A percentile compares a stretch with the other conserved stretches of the same genome.
Conservation (phyloP, 768 basidiomycete species). For the Sporobolomyces roseus region DNA sequence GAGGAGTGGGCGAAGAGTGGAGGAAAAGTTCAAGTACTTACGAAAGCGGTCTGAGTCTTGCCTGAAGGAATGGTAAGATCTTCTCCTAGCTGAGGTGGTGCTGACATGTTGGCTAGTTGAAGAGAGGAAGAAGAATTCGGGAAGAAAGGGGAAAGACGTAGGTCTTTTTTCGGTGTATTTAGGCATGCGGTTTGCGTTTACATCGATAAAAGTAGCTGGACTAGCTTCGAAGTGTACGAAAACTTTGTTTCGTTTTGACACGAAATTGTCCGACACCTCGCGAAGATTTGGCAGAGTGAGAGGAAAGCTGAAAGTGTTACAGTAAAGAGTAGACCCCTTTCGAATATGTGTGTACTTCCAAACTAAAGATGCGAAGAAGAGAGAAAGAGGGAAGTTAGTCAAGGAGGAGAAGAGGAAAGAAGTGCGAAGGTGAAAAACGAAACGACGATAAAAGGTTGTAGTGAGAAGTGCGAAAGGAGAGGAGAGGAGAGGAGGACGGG, state of each 20-base stretch:
- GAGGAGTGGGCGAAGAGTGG: neutral
- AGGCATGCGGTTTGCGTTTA: too few relatives aligned
- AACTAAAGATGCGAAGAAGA: neutral
- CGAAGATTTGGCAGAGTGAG: too few relatives aligned
- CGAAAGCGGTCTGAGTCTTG: slow-evolving; percentile 13
- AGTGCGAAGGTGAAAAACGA: slow-evolving; percentile 20
- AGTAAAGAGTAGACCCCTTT: too few relatives aligned
- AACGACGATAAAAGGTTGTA: neutral
- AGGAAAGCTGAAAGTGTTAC: too few relatives aligned
- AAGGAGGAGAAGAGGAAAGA: slow-evolving; percentile 1
- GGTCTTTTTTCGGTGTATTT: too few relatives aligned
- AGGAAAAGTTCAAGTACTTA: neutral
- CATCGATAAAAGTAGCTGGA: neutral
- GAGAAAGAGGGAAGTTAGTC: neutral
- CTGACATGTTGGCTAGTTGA: neutral
- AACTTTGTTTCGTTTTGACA: too few relatives aligned
- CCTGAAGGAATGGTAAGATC: slow-evolving; percentile 5
- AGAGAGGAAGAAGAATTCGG: neutral
- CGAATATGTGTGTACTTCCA: too few relatives aligned
- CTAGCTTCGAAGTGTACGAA: too few relatives aligned
- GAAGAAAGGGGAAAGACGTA: neutral
- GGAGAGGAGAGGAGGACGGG: neutral
- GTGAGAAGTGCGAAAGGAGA: neutral
- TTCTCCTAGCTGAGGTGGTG: slow-evolving; percentile 19
- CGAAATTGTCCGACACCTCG: too few relatives aligned